Conservation (phyloP, 768 basidiomycete genomes). For the Trametopsis cervina region DNA sequence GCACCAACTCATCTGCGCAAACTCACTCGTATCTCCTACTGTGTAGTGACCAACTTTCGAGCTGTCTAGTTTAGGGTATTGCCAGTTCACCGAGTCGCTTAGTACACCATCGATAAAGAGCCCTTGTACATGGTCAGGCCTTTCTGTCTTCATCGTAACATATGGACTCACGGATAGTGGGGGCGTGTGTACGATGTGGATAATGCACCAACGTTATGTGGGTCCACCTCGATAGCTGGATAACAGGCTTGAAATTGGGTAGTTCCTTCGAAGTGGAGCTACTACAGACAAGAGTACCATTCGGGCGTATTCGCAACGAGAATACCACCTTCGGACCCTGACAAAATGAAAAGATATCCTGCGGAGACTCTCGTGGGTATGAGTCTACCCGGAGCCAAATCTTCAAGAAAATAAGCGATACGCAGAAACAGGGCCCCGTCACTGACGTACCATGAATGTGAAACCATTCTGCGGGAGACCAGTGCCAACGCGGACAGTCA, state of each 20-base stretch:
- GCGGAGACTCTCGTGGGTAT: no score
- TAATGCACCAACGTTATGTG: slow-evolving; percentile 66
- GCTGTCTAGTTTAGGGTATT: slow-evolving; percentile 50
- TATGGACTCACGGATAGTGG: slow-evolving; percentile 45
- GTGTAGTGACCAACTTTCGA: slow-evolving; percentile 35
- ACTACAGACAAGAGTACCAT: slow-evolving; percentile 50
- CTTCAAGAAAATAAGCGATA: slow-evolving; percentile 35
- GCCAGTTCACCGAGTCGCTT: slow-evolving; percentile 53
- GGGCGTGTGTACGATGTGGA: slow-evolving; percentile 45
- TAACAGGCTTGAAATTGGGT: slow-evolving; percentile 35
- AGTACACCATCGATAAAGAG: slow-evolving; percentile 71
- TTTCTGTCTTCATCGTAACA: background rate
- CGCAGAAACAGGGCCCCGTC: slow-evolving; percentile 31
- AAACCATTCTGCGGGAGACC: slow-evolving; percentile 58
- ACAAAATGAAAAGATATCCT: slow-evolving; percentile 31
- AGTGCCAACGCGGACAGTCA: slow-evolving; percentile 43
- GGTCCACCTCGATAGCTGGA: slow-evolving; percentile 61
- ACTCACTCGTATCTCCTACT: slow-evolving; percentile 46
- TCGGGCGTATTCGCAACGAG: slow-evolving; percentile 40
- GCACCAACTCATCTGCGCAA: slow-evolving; percentile 55
- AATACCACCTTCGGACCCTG: slow-evolving; percentile 29
- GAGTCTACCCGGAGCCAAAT: no score
- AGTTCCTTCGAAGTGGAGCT: slow-evolving; percentile 33
- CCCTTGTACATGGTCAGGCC: slow-evolving; percentile 33
- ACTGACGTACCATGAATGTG: slow-evolving; percentile 56